phyloP scores from a whole-genome alignment of 1,284 basidiomycete species.

The Moesziomyces sp. region DNA sequence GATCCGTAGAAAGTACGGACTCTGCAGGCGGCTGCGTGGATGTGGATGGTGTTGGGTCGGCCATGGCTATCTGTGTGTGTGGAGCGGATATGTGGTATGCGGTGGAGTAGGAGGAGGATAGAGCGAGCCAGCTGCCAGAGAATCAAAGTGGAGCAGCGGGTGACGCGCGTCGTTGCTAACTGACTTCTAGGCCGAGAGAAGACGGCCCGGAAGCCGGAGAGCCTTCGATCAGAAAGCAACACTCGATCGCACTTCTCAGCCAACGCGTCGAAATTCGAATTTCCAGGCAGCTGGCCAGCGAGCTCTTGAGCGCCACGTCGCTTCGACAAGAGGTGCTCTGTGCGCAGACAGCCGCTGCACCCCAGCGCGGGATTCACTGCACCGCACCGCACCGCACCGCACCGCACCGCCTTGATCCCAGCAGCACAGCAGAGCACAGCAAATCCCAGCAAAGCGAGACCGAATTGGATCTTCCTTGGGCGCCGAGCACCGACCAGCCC shows the following conservation, averaged over 20 bases:
- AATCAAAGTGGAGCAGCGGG: constrained; percentile 33
- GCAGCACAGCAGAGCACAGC: constrained; percentile 3
- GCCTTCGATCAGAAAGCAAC: constrained; percentile 4
- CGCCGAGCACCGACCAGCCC: background rate
- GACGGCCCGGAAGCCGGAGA: too few species aligned
- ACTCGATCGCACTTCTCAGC: constrained; percentile 3
- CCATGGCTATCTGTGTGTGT: constrained; percentile 19
- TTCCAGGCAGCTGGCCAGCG: background rate
- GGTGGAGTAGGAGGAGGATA: background rate
- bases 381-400: background rate
- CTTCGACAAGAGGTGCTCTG: constrained; percentile 2
- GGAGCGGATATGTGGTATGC: background rate
- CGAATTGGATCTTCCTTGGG: constrained; percentile 1
- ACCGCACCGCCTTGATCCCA: background rate
- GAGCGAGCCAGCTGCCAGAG: too few species aligned
- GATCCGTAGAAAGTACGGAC: constrained; percentile 41
- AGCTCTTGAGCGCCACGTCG: too few species aligned
- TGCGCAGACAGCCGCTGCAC: background rate
- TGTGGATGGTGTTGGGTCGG: constrained; percentile 45
- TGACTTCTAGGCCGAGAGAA: constrained; percentile 27
- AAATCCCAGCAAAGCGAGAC: background rate
- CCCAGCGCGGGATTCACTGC: background rate
- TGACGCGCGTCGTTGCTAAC: constrained; percentile 35
- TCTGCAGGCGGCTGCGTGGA: constrained; percentile 44
- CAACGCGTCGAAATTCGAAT: background rate